phyloP scores from a whole-genome alignment of 2,329 filamentous ascomycete species.

The Diplodia corticola region DNA sequence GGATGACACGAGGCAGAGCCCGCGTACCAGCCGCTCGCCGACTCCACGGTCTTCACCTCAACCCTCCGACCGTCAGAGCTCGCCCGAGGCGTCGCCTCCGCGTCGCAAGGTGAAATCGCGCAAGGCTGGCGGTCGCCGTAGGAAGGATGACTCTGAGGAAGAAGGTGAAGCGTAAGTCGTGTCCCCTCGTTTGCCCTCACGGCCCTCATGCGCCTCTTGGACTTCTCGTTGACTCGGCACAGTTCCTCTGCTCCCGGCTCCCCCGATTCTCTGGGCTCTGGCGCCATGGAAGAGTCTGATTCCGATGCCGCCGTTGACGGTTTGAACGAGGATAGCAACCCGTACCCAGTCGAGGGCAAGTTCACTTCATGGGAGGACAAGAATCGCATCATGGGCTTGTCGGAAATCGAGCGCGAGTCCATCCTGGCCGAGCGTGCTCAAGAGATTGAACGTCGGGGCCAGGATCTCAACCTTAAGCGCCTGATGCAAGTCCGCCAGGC shows the following conservation, averaged over 20 bases:
- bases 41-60: slow-evolving; percentile 44
- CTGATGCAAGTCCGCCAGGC: slow-evolving; percentile 62
- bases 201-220: neutral
- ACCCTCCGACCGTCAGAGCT: slow-evolving; percentile 36
- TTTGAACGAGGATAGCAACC: slow-evolving; percentile 59
- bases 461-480: slow-evolving; percentile 73
- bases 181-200: neutral
- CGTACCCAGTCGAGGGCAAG: slow-evolving; percentile 86
- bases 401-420: slow-evolving; percentile 87
- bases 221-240: neutral
- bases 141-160: slow-evolving; percentile 50
- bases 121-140: slow-evolving; percentile 50
- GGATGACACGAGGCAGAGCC: slow-evolving; percentile 49
- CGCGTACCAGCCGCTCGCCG: slow-evolving; percentile 56
- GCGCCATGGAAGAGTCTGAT: slow-evolving; percentile 82
- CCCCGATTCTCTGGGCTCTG: slow-evolving; percentile 74
- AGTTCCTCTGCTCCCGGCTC: slow-evolving; percentile 70
- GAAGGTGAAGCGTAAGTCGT: slow-evolving; percentile 80
- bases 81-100: slow-evolving; percentile 47
- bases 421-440: slow-evolving; percentile 84
- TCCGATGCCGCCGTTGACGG: slow-evolving; percentile 50
- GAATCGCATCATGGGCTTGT: slow-evolving; percentile 73
- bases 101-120: slow-evolving; percentile 48
- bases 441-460: slow-evolving; percentile 77
- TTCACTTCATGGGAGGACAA: slow-evolving; percentile 60